A percentile compares a stretch with the other conserved stretches of the same genome.
Evolutionary conservation across 2,329 filamentous ascomycete genomes (phyloP).

Genomic region (Orbilia javanica): DNA sequence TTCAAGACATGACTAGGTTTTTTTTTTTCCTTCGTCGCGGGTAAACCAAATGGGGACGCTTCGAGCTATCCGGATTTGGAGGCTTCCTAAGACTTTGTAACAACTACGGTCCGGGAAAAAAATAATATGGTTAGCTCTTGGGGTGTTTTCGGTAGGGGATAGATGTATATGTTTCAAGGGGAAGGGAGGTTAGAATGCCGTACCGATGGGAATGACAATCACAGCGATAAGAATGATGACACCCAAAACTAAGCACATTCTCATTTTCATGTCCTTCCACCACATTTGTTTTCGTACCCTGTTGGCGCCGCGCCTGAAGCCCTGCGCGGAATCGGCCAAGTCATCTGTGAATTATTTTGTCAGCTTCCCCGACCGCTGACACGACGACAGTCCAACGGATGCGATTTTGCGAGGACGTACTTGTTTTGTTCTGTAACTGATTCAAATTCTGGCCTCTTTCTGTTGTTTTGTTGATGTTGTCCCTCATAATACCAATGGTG

Average conservation of each 20-base stretch:
- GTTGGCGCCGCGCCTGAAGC: constrained; percentile 96
- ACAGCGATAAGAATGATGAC: constrained; percentile 91
- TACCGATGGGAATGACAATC: constrained; percentile 94
- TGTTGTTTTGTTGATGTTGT: constrained; percentile 97
- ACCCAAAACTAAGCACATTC: constrained; percentile 91
- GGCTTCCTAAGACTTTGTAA: constrained; percentile 39
- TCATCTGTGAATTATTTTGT: constrained; percentile 71
- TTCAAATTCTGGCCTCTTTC: constrained; percentile 92
- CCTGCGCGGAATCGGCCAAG: constrained; percentile 89
- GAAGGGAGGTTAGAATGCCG: constrained; percentile 46
- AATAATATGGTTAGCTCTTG: constrained; percentile 9
- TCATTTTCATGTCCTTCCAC: constrained; percentile 99
- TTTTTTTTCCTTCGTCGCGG: constrained; percentile 9
- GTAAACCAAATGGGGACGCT: constrained; percentile 15
- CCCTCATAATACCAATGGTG: constrained; percentile 92
- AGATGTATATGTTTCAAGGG: constrained; percentile 59
- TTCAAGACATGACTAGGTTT: constrained; percentile 22
- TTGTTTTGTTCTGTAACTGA: constrained; percentile 88
- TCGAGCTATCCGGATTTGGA: constrained; percentile 31
- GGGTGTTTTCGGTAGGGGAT: neutral
- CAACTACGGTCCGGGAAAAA: constrained; percentile 16
- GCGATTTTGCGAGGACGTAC: constrained; percentile 46
- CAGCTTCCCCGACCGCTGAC: constrained; percentile 18
- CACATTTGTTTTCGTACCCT: constrained; percentile 97
- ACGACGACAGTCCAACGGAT: neutral